Evolutionary conservation across 306 rosid species (phyloP), one percentile per base, ranked within the genome.

Genomic region (Dryas drummondii): DNA sequence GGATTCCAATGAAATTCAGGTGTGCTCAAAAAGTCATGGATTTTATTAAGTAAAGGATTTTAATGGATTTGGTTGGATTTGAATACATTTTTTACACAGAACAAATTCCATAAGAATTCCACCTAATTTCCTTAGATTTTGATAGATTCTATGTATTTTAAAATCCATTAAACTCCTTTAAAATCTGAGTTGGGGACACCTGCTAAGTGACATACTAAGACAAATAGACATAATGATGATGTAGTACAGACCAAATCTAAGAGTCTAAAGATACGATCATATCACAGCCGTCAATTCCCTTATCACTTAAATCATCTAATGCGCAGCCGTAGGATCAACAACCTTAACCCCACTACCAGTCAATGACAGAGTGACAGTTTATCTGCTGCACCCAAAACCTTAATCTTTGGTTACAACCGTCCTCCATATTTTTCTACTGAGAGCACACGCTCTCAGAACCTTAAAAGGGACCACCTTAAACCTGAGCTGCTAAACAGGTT

Each of bases 341-440:
- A 27, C 37, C 37, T 27, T 60, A 27, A 60, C 9, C 45, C n/a
- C 42, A 63, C 3, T 0, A 4, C 0, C 7, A 15, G 68, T 41
- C 6, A 41, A 2, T 7, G 1, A 37, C 0, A 1, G 9, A 41
- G 4, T 7, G 1, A 37, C 0, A 1, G 9, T 42, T 15, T 19
- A 68, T 77, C 75, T 2, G 6, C 58, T 78, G 77, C 74, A 65
- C 42, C 79, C 66, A 49, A 41, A 50, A 42, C 70, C 57, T 81
- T 47, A 10, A 47, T 16, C 2, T 26, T 67, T 15, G 7, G 15
- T 70, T 77, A 71, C 73, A 75, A 47, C 71, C 78, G 53, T 68
- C 49, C 70, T n/a, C 73, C 7, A 14, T 9, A 16, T 52, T 13
- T 42, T 62, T 56, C 50, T 19, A 1, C 45, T 4, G 3, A 15